Evolutionary conservation across 2,329 filamentous ascomycete species (phyloP), one percentile per base, ranked within the genome.

Genomic region (Penicillium sp.): DNA sequence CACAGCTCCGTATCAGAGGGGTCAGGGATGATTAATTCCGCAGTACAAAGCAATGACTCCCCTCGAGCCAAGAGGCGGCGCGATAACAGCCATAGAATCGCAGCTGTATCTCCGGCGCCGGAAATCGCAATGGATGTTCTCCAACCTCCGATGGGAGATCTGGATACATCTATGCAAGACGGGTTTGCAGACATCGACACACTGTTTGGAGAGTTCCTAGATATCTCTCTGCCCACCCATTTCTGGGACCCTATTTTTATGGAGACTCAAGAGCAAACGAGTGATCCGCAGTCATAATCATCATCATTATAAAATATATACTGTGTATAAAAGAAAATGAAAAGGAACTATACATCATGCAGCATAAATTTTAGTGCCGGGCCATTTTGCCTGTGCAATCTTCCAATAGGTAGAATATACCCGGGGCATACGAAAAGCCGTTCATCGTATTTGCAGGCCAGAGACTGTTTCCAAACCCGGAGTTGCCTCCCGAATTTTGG

Each of bases 131-230:
- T 60, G 22, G 53, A 38, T 4, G 79, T 31, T 74, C 81, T 14
- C 73, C 76, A 35, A 76, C 79, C 59, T 72, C 73, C 42, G 69
- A 78, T 14, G 77, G 77, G 14, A 76, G 74, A 57, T 24, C 20
- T 59, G 8, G 60, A 63, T 47, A 46, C 50, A 71, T 74, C 38
- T 70, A 70, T 35, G 47, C 46, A 62, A 8, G 40, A 56, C 20
- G 65, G 62, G 3, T 69, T 73, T 59, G 59, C 66, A n/a, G 68
- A 72, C 46, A 72, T 73, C n/a, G 71, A 73, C 48, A 66, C 61
- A 14, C 47, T 73, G 8, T 73, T 73, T 55, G 71, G 69, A 13
- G 71, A 72, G 32, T 73, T 72, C 51, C 53, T 73, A 29, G 69
- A 73, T 60, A 56, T 72, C 7, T 73, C 71, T 4, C 57, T 72